Evolutionary conservation across 495 filamentous ascomycete genomes (phyloP), one percentile per base, ranked within the genome.

Genomic region (Pseudotulostoma volvatum): DNA sequence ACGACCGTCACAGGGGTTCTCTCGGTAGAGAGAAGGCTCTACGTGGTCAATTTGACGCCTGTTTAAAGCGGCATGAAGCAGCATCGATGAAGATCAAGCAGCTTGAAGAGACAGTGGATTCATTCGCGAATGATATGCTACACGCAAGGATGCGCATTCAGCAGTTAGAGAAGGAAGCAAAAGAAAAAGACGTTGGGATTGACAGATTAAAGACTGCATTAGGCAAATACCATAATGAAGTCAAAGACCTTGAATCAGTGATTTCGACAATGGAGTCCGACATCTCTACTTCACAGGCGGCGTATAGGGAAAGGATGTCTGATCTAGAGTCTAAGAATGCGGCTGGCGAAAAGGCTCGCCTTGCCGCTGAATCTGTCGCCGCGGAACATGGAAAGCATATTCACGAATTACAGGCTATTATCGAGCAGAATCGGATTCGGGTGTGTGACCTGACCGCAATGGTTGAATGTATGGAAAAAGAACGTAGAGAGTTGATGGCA

Each of bases 161-260:
- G 33, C 63, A 68, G 3, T 57, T 76, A 9, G 66, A 73, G 20
- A 53, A 48, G 3, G 61, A 73, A 37, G 62, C 71, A 35, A 52
- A 63, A 1, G 76, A 79, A 28, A 67, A 79, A 17, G 65, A 71
- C 11, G 44, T 68, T 8, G 67, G 68, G 18, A 65, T 81, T 38
- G 66, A 73, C 38, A 66, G 73, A 19, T 62, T 86, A 17, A 71
- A 70, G 44, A 48, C 57, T 18, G 77, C 81, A 0, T 64, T 83
- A 0, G 62, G 71, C 13, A 64, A 64, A 9, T 86, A 86, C 47
- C 62, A 68, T 7, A 54, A 64, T 5, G 84, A 92, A 39, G 63
- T 83, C 2, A 59, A 58, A 13, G 60, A 67, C 34, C 64, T 85
- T 0, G 77, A 85, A 51, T 42, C 49, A 1, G 60, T 84, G 5